Evolutionary conservation across 805 yeast species (phyloP).

Genomic region (Wickerhamomyces alni): DNA sequence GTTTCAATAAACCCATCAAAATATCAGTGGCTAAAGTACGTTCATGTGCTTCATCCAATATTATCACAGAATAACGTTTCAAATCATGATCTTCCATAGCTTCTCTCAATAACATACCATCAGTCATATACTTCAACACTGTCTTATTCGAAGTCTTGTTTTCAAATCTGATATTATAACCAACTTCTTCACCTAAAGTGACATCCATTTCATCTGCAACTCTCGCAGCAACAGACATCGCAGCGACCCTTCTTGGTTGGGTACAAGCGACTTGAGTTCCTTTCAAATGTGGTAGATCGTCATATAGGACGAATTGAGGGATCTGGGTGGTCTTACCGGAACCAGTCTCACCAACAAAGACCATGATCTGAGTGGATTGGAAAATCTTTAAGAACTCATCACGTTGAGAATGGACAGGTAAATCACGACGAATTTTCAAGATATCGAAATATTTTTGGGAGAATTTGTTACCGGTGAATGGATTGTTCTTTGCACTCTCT

Average conservation of each 20-base stretch:
- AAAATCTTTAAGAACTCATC: constrained; percentile 80
- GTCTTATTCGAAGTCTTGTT: constrained; percentile 79
- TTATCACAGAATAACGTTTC: constrained; percentile 77
- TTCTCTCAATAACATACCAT: constrained; percentile 95
- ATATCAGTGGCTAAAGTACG: constrained; percentile 96
- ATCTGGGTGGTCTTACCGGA: constrained; percentile 98
- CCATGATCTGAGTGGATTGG: constrained; percentile 90
- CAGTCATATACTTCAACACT: constrained; percentile 92
- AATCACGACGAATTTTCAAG: constrained; percentile 68
- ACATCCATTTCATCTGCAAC: constrained; percentile 98
- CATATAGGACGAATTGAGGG: constrained; percentile 88
- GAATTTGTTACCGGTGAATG: constrained; percentile 69
- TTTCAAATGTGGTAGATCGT: constrained; percentile 83
- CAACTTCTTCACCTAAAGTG: constrained; percentile 86
- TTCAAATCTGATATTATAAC: constrained; percentile 92
- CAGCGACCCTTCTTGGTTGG: constrained; percentile 96
- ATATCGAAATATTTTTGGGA: constrained; percentile 70
- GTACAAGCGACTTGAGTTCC: constrained; percentile 94
- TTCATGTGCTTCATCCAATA: constrained; percentile 97
- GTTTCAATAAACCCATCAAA: constrained; percentile 88
- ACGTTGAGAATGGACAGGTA: constrained; percentile 93
- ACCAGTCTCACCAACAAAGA: constrained; percentile 98
- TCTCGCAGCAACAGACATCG: constrained; percentile 96
- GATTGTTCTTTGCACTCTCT: constrained; percentile 58
- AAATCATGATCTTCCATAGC: constrained; percentile 95